Base-by-base conservation (phyloP, 1,139 yeast species). In the Yueomyces sp. region DNA sequence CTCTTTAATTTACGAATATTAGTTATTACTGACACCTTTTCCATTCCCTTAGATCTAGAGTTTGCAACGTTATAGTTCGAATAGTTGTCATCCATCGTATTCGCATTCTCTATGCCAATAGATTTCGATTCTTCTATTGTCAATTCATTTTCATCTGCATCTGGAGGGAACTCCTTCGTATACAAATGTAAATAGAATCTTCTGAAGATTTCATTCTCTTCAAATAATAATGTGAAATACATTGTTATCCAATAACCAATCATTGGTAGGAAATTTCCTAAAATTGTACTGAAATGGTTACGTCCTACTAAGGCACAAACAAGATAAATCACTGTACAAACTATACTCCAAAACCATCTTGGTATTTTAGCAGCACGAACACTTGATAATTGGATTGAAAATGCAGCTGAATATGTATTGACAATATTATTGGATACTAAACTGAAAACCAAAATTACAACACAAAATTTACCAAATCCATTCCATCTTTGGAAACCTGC, bases 211-310 rank as follows among this genome's bases (percentile, higher is more conserved):
- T 72, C 44, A 54, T 84, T 84, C 57, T 87, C 96, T 54, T 84
- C 89, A 2, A 84, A 49, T 39, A 86, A 63, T 42, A 86, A 63
- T 29, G 76, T 74, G 54, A 82, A 76, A 62, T 86, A 87, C 67
- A 87, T 84, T 42, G 91, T 78, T 42, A 84, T 75, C 96, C 96
- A 87, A 64, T 87, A 87, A 1, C 95, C 95, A 47, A 87, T 76
- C 96, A 87, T 86, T 7, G 96, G 96, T 52, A 87, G 68, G 66
- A 87, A 87, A 56, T 86, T 87, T n/a, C 87, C 77, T 56, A 87
- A 67, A 48, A 86, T 85, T 3, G 78, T 70, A 39, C 87, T 72
- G 58, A 87, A 82, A 53, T 78, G 76, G 60, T 82, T 68, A 54
- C 85, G 72, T 8, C 96, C 96, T 9, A 77, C 91, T 42, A 81